Conservation (phyloP, 1,139 yeast genomes). For the Taiozyma sp. region DNA sequence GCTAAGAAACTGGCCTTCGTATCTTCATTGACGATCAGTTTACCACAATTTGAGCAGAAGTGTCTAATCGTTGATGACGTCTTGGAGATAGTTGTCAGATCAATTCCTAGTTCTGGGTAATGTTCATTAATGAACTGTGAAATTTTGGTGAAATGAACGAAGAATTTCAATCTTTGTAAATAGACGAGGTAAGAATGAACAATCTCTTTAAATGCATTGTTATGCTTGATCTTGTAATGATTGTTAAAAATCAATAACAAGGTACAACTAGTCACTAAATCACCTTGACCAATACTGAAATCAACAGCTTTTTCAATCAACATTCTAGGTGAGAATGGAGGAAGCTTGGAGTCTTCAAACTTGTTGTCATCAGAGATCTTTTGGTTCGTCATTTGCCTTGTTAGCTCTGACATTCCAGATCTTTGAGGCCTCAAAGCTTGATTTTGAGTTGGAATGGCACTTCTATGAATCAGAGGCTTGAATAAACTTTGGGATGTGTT, state of each 20-base stretch:
- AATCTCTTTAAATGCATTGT: conserved; percentile 40
- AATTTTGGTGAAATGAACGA: conserved; percentile 55
- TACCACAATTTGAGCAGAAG: conserved; percentile 65
- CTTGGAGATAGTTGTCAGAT: conserved; percentile 44
- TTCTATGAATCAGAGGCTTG: conserved; percentile 7
- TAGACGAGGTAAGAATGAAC: conserved; percentile 53
- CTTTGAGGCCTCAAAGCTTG: conserved; percentile 16
- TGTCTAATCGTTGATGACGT: conserved; percentile 32
- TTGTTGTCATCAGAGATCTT: conserved; percentile 5
- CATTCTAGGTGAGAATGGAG: conserved; percentile 45
- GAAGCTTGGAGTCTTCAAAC: conserved; percentile 22
- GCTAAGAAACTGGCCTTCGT: conserved; percentile 36
- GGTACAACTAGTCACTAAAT: conserved; percentile 57
- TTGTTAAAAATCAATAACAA: conserved; percentile 53
- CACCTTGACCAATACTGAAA: conserved; percentile 57
- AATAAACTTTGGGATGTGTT: conserved; percentile 13
- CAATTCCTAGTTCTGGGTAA: conserved; percentile 42
- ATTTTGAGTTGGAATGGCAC: conserved; percentile 1
- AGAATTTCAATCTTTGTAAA: conserved; percentile 48
- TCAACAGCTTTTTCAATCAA: conserved; percentile 43
- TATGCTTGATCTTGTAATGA: conserved; percentile 27
- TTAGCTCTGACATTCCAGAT: conserved; percentile 19
- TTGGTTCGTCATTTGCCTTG: conserved; percentile 21
- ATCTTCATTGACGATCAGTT: conserved; percentile 59
- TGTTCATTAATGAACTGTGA: conserved; percentile 40